These are phyloP conservation scores for Volvox reticuliferus DNA, from an alignment of 139 green algal species.

Conservation along the genomic window DNA sequence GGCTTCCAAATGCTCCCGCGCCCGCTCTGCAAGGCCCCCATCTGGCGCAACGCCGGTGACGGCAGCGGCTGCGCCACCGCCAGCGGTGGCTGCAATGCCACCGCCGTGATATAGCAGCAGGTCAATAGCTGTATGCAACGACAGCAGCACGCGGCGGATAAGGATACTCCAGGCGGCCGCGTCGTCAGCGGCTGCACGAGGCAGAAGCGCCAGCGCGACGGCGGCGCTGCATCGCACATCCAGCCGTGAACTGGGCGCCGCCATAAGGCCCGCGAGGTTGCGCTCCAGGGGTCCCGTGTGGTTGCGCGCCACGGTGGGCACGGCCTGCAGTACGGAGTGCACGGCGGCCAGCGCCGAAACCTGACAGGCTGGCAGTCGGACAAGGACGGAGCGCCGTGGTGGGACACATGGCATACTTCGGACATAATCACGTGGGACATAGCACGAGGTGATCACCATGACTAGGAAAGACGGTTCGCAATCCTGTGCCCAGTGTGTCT, in stretches of 20 bases:
- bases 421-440: too few species aligned
- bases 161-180: constrained; percentile 6
- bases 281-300: constrained; percentile 15
- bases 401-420: too few species aligned
- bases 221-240: not conserved
- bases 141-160: constrained; percentile 17
- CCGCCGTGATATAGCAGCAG: not conserved
- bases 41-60: not conserved
- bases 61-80: too few species aligned
- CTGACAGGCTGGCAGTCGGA: not conserved
- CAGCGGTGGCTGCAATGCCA: not conserved
- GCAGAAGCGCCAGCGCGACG: constrained; percentile 16
- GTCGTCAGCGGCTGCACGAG: constrained; percentile 8
- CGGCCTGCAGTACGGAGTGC: constrained; percentile 3
- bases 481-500: too few species aligned
- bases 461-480: too few species aligned
- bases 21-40: constrained; percentile 23
- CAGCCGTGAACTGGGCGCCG: not conserved
- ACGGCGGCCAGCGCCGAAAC: constrained; percentile 13
- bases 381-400: too few species aligned
- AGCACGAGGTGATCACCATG: too few species aligned
- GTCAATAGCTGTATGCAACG: constrained; percentile 16
- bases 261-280: constrained; percentile 41
- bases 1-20: constrained; percentile 30
- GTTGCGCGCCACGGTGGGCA: constrained; percentile 31